Evolutionary conservation across 345 rosid species (phyloP).

Genomic region (Carallia pectinifolia): DNA sequence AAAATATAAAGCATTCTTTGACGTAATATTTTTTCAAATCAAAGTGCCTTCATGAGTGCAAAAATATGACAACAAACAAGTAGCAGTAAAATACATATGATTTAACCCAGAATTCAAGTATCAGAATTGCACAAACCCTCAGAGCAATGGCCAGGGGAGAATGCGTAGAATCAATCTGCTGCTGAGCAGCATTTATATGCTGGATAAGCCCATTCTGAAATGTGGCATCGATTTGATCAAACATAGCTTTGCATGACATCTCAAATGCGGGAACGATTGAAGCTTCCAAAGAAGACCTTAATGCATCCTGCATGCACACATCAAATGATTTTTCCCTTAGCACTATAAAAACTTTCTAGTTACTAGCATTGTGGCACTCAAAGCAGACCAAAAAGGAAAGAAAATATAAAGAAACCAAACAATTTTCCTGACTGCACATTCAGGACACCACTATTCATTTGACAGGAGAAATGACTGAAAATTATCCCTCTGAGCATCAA

Average conservation of each 20-base stretch:
- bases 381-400: neutral
- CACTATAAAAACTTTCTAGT: neutral
- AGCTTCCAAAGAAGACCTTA: conserved; percentile 59
- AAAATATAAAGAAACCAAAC: neutral
- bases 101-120: neutral
- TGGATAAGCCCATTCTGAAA: conserved; percentile 77
- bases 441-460: neutral
- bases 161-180: conserved; percentile 60
- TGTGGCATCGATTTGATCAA: conserved; percentile 82
- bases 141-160: conserved; percentile 68
- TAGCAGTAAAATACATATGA: neutral
- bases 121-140: conserved; percentile 52
- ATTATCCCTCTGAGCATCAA: too few species aligned
- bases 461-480: conserved; percentile 3
- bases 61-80: neutral
- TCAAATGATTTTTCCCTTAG: conserved; percentile 5
- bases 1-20: too few species aligned
- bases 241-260: conserved; percentile 82
- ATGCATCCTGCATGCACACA: conserved; percentile 49
- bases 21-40: neutral
- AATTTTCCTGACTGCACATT: neutral
- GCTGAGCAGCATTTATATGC: conserved; percentile 65
- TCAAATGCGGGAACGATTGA: conserved; percentile 87
- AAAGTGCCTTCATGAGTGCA: neutral
- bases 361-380: neutral